These are phyloP conservation scores for Colletotrichum eremochloae DNA, from an alignment of 2,329 filamentous ascomycete species.

Conservation along the genomic window DNA sequence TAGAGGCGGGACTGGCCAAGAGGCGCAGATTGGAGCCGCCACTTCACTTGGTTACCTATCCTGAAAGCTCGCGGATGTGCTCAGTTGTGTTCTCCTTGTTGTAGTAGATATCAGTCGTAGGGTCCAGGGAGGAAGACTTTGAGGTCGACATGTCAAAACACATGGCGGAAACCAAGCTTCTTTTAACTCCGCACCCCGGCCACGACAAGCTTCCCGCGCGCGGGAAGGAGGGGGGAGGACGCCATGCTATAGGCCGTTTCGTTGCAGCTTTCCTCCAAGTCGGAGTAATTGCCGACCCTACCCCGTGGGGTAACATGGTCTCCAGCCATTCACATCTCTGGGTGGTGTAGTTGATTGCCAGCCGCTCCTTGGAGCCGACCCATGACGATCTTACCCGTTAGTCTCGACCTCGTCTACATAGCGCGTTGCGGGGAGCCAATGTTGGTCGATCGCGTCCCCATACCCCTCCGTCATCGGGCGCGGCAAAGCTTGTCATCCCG, in stretches of 20 bases:
- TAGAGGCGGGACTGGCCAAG: no score
- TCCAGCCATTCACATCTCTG: conserved; percentile 29
- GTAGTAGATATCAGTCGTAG: no score
- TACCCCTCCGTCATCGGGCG: neutral
- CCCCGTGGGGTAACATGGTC: conserved; percentile 11
- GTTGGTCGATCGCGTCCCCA: conserved; percentile 4
- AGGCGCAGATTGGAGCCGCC: neutral
- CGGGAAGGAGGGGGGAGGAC: no score
- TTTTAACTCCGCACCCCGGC: conserved; percentile 20
- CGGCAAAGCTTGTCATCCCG: conserved; percentile 22
- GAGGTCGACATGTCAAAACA: neutral
- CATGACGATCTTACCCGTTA: neutral
- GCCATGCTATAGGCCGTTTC: conserved; percentile 10
- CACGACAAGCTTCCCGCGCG: conserved; percentile 14
- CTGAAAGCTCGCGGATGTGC: no score
- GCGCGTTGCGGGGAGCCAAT: neutral
- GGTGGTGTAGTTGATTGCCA: neutral
- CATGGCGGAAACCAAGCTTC: conserved; percentile 3
- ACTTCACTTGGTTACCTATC: neutral
- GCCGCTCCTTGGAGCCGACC: no score
- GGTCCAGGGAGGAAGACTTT: no score
- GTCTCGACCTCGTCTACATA: neutral
- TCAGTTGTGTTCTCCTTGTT: no score
- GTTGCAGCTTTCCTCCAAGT: conserved; percentile 34
- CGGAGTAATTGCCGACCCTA: conserved; percentile 34